Base-by-base conservation (phyloP, 495 filamentous ascomycete species). In the Platismatia glauca region DNA sequence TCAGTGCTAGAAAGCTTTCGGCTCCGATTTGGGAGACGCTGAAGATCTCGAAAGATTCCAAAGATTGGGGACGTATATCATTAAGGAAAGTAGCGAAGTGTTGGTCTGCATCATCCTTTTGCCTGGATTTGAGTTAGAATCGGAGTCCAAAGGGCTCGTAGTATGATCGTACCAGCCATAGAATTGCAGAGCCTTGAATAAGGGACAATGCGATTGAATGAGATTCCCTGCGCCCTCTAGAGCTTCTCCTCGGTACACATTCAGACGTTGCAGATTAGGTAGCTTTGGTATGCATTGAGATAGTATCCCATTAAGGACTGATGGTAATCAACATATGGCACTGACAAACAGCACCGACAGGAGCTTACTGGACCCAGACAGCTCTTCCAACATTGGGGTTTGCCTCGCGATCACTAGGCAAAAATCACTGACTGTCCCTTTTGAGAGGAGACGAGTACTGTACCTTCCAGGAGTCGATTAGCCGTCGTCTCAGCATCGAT, bases 171-270 rank as follows among this genome's bases (percentile, higher is more conserved):
- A 80, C 78, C 80, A 83, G 56, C 65, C 71, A 61, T 77, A 86
- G 58, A 87, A 82, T 27, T 75, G 79, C 24, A 92, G 67, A 37
- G 80, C 75, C 48, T 81, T 76, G 66, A 92, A 87, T 13, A 77
- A 67, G 4, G 80, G 83, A 62, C 87, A 92, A 67, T 81, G 74
- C 43, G 76, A 64, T 20, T 73, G 70, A 37, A 92, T 79, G n/a
- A 80, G 75, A 12, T 70, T 69, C 18, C 79, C 79, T 9, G 76
- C 75, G 46, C 80, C 78, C 41, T 77, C 72, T 0, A 92, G 77
- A 24, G 81, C 75, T 33, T 74, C 76, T 8, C 86, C 86, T 61
- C 85, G 77, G 67, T 75, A 82, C 7, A 89, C 71, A 27, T 77
- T 75, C 27, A 91, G 69, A 7, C 73, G 69, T 52, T 75, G 75